Base-by-base conservation (phyloP, 2,329 filamentous ascomycete species). In the Trichoderma citrinoviride region DNA sequence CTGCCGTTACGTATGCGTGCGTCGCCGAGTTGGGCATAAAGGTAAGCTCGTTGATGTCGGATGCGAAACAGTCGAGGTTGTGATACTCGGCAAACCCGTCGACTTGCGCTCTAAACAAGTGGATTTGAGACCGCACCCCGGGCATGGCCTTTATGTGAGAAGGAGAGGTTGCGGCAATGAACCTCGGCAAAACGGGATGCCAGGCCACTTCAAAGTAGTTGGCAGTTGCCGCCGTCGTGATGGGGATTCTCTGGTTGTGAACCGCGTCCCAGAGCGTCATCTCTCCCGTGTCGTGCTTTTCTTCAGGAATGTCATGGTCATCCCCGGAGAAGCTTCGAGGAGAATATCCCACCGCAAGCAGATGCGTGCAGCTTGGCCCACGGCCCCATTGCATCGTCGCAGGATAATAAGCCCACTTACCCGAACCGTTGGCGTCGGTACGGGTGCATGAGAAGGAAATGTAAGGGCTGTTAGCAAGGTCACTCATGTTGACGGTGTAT, bases 181-280 rank as follows among this genome's bases (percentile, higher is more conserved):
- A 89, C 23, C 78, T 77, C 3, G 78, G 74, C 52, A 83, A 76
- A 0, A 71, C 78, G 0, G 87, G 86, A 70, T 89, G 87, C 87
- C 87, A 89, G 0, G 81, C 76, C 2, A 88, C 83, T 69, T 89
- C 87, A 50, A 89, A 89, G 1, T 88, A 84, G 64, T 89, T 89
- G 52, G 85, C 81, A 0, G 80, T 82, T 0, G 81, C 81, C 1
- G 80, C 82, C 3, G 82, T 81, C 21, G 79, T 75, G 3, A 89
- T 78, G 5, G 76, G 78, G 50, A 87, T 75, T 50, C 79, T 76
- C 10, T 77, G 72, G 10, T 78, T 77, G 2, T 75, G 76, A 0
- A 72, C 62, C 0, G 82, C 81, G 70, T 89, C 79, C 85, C 85
- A 89, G 1, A 89, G 72, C 46, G 83, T 83, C 3, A 89, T 80